A percentile compares a stretch with the other conserved stretches of the same genome.
Evolutionary conservation across 495 filamentous ascomycete genomes (phyloP).

Genomic region (Penicillium riverlandense): DNA sequence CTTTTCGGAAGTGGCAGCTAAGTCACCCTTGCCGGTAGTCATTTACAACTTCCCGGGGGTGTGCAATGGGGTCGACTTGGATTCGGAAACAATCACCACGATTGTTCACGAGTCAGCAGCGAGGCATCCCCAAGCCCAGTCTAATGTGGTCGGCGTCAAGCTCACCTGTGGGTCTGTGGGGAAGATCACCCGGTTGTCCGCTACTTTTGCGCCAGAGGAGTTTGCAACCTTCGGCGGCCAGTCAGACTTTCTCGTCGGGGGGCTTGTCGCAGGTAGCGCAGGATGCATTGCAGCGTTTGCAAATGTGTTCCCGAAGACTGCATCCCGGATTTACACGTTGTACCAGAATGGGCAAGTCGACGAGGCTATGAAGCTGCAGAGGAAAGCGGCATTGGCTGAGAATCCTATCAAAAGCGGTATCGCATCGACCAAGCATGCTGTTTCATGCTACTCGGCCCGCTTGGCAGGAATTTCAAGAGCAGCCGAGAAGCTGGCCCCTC

Average conservation of each 20-base stretch:
- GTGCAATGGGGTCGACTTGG: slow-evolving; percentile 64
- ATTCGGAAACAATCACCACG: slow-evolving; percentile 51
- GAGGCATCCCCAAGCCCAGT: slow-evolving; percentile 34
- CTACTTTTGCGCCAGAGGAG: slow-evolving; percentile 41
- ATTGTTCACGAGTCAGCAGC: slow-evolving; percentile 39
- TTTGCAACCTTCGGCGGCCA: slow-evolving; percentile 66
- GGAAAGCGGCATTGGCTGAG: slow-evolving; percentile 66
- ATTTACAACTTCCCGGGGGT: slow-evolving; percentile 69
- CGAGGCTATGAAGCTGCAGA: slow-evolving; percentile 64
- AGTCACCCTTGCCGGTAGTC: slow-evolving; percentile 49
- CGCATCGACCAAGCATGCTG: slow-evolving; percentile 57
- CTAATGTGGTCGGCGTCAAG: slow-evolving; percentile 58
- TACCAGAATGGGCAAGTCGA: slow-evolving; percentile 54
- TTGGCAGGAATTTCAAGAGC: slow-evolving; percentile 15
- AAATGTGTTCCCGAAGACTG: slow-evolving; percentile 58
- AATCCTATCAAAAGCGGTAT: slow-evolving; percentile 76
- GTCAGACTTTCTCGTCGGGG: slow-evolving; percentile 62
- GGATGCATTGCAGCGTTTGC: slow-evolving; percentile 64
- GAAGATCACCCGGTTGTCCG: slow-evolving; percentile 54
- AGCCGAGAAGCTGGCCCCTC: slow-evolving; percentile 32
- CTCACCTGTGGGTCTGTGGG: slow-evolving; percentile 64
- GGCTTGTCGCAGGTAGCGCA: slow-evolving; percentile 25
- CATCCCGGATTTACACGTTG: slow-evolving; percentile 56
- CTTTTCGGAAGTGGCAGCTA: slow-evolving; percentile 49
- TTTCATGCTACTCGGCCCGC: slow-evolving; percentile 25